Evolutionary conservation across 495 filamentous ascomycete species (phyloP).

Genomic region (Neurospora sp.): DNA sequence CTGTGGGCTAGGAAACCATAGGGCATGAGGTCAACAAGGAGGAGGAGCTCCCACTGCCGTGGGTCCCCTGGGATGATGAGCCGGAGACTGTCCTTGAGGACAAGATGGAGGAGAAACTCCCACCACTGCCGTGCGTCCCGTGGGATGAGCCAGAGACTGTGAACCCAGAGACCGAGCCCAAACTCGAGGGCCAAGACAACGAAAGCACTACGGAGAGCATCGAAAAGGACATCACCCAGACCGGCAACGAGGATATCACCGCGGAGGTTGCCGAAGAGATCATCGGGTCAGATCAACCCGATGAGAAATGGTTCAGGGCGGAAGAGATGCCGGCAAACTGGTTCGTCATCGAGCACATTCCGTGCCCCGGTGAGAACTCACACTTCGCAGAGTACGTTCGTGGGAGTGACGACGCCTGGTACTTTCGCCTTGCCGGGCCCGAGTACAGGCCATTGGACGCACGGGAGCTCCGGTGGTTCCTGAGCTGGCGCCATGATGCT

Average conservation of each 20-base stretch:
- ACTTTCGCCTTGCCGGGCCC: background rate
- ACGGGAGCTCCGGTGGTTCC: background rate
- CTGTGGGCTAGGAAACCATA: background rate
- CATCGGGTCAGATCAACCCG: background rate
- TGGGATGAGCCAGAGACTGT: background rate
- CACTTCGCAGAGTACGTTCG: background rate
- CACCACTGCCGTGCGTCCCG: background rate
- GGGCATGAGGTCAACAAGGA: background rate
- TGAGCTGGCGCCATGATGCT: background rate
- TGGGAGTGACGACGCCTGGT: background rate
- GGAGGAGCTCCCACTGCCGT: background rate
- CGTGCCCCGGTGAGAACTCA: background rate
- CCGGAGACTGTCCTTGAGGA: background rate
- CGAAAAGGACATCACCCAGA: background rate
- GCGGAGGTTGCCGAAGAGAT: background rate
- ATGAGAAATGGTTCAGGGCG: background rate
- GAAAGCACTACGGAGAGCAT: background rate
- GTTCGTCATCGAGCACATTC: background rate
- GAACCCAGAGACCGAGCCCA: rapidly evolving
- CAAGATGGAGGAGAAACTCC: rapidly evolving
- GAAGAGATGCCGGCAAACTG: background rate
- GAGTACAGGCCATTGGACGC: background rate
- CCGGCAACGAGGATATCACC: rapidly evolving
- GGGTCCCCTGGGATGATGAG: background rate
- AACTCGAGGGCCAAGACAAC: background rate